These are phyloP conservation scores for Handroanthus guayacan DNA, from an alignment of 257 asterid species.

Conservation along the genomic window DNA sequence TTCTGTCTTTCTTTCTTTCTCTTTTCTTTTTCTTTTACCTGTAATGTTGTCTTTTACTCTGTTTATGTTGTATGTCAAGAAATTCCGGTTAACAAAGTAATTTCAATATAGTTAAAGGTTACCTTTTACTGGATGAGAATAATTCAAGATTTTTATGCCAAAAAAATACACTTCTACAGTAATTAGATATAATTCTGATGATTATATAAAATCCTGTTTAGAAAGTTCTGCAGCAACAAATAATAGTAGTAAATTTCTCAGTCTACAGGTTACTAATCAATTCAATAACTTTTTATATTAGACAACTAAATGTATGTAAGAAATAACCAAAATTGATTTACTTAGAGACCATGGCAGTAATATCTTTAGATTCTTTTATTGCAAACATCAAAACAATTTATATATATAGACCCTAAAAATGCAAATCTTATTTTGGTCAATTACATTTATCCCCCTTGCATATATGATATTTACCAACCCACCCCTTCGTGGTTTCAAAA, in stretches of 20 bases:
- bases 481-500: too few relatives aligned
- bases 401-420: neutral
- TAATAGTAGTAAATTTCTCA: neutral
- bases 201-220: neutral
- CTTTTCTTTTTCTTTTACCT: neutral
- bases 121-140: neutral
- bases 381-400: neutral
- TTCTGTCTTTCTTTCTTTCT: neutral
- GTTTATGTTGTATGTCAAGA: neutral
- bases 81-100: neutral
- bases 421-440: neutral
- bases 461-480: too few relatives aligned
- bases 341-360: neutral
- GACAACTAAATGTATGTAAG: neutral
- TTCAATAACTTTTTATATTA: neutral
- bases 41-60: too few relatives aligned
- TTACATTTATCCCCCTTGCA: too few relatives aligned
- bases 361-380: neutral
- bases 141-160: neutral
- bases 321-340: neutral
- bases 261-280: neutral
- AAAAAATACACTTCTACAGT: neutral
- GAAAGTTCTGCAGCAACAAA: neutral
- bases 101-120: neutral
- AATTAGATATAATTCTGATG: neutral